A percentile compares a stretch with the other conserved stretches of the same genome.
Conservation (phyloP, 495 filamentous ascomycete genomes). For the Trichoderma gamsii region DNA sequence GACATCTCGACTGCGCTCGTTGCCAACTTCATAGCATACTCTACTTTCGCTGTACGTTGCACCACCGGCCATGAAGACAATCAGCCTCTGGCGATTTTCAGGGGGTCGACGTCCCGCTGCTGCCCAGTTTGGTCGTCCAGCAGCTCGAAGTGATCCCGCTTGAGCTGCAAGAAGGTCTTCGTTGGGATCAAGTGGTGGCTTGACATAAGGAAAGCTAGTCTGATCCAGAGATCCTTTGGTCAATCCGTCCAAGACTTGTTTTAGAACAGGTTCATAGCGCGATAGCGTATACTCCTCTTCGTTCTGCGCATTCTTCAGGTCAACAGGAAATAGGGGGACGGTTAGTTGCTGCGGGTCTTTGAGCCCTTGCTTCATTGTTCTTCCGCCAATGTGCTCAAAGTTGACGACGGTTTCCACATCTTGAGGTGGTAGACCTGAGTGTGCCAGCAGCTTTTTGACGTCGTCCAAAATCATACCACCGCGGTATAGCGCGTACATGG, state of each 20-base stretch:
- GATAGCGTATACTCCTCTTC: slow-evolving; percentile 60
- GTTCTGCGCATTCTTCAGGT: slow-evolving; percentile 46
- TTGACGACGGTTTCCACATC: slow-evolving; percentile 71
- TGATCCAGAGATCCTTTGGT: slow-evolving; percentile 60
- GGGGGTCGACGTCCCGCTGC: slow-evolving; percentile 65
- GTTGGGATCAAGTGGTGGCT: slow-evolving; percentile 58
- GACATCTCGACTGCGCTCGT: slow-evolving; percentile 66
- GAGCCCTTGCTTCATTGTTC: slow-evolving; percentile 58
- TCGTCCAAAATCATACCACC: slow-evolving; percentile 87
- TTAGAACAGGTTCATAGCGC: slow-evolving; percentile 65
- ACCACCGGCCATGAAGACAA: slow-evolving; percentile 94
- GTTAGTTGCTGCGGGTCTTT: slow-evolving; percentile 65
- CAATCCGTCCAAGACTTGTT: slow-evolving; percentile 73
- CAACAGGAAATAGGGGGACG: slow-evolving; percentile 62
- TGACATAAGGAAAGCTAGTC: slow-evolving; percentile 72
- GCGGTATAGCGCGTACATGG: slow-evolving; percentile 78
- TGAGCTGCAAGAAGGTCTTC: slow-evolving; percentile 51
- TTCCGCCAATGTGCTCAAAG: slow-evolving; percentile 74
- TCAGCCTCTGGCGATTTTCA: slow-evolving; percentile 82
- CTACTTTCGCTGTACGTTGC: slow-evolving; percentile 88
- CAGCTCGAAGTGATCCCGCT: slow-evolving; percentile 72
- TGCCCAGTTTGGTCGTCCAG: slow-evolving; percentile 86
- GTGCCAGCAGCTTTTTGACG: slow-evolving; percentile 74
- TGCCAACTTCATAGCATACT: slow-evolving; percentile 80
- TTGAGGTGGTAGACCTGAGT: slow-evolving; percentile 67